phyloP scores from a whole-genome alignment of 441 rosid genomes.

The Populus hybrid region DNA sequence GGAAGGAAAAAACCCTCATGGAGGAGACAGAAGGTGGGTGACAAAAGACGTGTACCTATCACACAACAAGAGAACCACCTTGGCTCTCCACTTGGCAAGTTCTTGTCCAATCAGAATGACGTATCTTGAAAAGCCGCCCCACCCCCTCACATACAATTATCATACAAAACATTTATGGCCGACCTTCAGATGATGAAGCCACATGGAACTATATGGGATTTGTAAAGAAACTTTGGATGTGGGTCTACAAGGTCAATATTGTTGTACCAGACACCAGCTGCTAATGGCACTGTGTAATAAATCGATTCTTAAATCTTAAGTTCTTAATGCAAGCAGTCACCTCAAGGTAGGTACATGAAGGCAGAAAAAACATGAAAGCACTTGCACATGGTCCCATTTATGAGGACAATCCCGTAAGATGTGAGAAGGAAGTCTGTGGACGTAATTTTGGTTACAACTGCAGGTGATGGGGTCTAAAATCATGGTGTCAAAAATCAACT shows the following conservation, averaged over 20 bases:
- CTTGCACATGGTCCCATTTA: slow-evolving; percentile 12
- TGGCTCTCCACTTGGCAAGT: slow-evolving; percentile 1
- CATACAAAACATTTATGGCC: background rate
- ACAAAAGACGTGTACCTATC: background rate
- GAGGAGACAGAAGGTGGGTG: background rate
- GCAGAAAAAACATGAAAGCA: background rate
- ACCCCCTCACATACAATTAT: background rate
- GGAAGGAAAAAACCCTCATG: background rate
- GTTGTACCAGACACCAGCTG: background rate
- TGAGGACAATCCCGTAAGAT: background rate
- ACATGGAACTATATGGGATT: background rate
- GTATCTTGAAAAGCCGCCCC: background rate
- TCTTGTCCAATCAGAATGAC: slow-evolving; percentile 3
- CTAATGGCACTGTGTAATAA: background rate
- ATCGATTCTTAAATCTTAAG: background rate
- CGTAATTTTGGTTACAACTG: background rate
- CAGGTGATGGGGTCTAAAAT: background rate
- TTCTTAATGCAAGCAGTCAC: slow-evolving; percentile 4
- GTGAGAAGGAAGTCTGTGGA: slow-evolving; percentile 6
- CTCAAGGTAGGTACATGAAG: slow-evolving; percentile 2
- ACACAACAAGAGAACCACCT: no score
- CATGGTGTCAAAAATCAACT: background rate
- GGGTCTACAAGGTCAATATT: background rate
- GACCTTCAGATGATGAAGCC: background rate
- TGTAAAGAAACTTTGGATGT: background rate